Evolutionary conservation across 805 yeast species (phyloP).

Genomic region (Spathaspora girioi): DNA sequence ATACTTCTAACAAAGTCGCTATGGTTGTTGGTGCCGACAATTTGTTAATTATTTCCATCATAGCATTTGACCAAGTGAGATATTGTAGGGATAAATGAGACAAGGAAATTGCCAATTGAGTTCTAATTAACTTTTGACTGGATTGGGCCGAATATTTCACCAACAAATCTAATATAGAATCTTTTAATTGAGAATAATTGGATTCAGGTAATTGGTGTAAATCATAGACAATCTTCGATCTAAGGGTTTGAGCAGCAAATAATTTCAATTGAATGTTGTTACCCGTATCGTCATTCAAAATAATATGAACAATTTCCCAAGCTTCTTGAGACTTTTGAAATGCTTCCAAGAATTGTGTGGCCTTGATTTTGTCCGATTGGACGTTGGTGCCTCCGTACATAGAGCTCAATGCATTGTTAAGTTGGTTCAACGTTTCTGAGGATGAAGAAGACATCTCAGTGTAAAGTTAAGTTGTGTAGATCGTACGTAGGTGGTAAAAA

Average conservation of each 20-base stretch:
- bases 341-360: slow-evolving; percentile 58
- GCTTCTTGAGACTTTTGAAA: slow-evolving; percentile 84
- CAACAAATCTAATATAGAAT: slow-evolving; percentile 59
- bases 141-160: slow-evolving; percentile 32
- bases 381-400: slow-evolving; percentile 37
- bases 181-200: slow-evolving; percentile 59
- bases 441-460: slow-evolving; percentile 1
- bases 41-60: slow-evolving; percentile 58
- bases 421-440: slow-evolving; percentile 16
- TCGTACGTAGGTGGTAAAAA: neutral
- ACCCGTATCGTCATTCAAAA: slow-evolving; percentile 35
- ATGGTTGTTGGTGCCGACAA: slow-evolving; percentile 40
- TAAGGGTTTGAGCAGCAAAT: slow-evolving; percentile 87
- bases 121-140: slow-evolving; percentile 57
- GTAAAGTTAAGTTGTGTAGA: neutral
- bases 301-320: slow-evolving; percentile 66
- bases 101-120: slow-evolving; percentile 78
- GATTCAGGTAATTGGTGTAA: slow-evolving; percentile 68
- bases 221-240: slow-evolving; percentile 84
- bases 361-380: slow-evolving; percentile 46
- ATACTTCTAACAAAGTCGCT: slow-evolving; percentile 61
- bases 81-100: slow-evolving; percentile 81
- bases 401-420: slow-evolving; percentile 45
- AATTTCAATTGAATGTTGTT: slow-evolving; percentile 57
- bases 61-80: slow-evolving; percentile 66